Evolutionary conservation across 805 yeast species (phyloP).

Genomic region (Yarrowia yakushimensis): DNA sequence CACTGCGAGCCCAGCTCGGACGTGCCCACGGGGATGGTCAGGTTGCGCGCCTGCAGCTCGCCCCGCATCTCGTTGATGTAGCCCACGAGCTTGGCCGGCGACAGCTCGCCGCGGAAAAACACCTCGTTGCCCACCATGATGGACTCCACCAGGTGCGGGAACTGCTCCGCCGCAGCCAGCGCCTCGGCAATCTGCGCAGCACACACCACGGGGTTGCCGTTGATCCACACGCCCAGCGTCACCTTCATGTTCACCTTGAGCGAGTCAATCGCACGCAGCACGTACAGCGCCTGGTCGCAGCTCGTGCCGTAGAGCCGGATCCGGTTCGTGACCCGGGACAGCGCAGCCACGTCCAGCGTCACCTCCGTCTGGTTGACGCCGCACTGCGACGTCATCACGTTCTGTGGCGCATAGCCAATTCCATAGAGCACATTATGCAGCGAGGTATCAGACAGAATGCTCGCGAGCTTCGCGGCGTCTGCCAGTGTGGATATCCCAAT

Average conservation of each 20-base stretch:
- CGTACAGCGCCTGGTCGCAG: constrained; percentile 53
- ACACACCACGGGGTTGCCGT: neutral
- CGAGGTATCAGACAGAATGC: constrained; percentile 1
- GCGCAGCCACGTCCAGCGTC: constrained; percentile 51
- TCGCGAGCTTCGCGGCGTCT: constrained; percentile 2
- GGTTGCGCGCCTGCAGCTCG: constrained; percentile 38
- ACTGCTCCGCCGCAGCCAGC: constrained; percentile 43
- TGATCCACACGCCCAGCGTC: constrained; percentile 61
- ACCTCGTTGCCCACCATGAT: constrained; percentile 64
- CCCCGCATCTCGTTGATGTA: constrained; percentile 45
- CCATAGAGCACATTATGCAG: constrained; percentile 46
- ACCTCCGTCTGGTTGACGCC: constrained; percentile 49
- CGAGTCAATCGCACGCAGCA: constrained; percentile 51
- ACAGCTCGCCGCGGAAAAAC: constrained; percentile 50
- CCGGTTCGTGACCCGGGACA: constrained; percentile 58
- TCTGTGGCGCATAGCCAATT: constrained; percentile 56
- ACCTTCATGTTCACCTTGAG: constrained; percentile 54
- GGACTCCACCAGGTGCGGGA: constrained; percentile 51
- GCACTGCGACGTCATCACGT: constrained; percentile 50
- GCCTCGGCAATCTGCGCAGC: constrained; percentile 38
- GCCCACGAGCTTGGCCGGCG: constrained; percentile 39
- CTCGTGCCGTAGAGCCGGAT: constrained; percentile 59
- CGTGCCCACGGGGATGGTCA: constrained; percentile 56
- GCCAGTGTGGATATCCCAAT: constrained; percentile 11
- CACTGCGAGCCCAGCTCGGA: constrained; percentile 55